These are phyloP conservation scores for Vanderwaltozyma yarrowii DNA, from an alignment of 805 yeast species.

Conservation along the genomic window DNA sequence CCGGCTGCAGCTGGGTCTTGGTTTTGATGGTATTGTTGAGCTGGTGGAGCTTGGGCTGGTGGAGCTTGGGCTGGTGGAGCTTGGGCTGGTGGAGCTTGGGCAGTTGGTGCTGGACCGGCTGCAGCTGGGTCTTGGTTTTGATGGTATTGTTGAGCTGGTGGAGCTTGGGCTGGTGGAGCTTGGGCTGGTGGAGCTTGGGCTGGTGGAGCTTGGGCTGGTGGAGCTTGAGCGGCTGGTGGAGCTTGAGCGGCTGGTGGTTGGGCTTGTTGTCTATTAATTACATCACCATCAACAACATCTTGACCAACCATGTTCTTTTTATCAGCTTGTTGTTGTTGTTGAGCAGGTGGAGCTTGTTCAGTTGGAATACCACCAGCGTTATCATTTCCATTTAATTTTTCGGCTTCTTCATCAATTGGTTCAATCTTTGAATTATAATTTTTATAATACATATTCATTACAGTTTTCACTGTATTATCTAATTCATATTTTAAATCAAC, in stretches of 20 bases:
- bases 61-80: conserved; percentile 1
- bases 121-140: neutral
- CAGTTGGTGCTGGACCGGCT: neutral
- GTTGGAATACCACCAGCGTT: too few relatives aligned
- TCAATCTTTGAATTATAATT: conserved; percentile 2
- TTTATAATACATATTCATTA: conserved; percentile 4
- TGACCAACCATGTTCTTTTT: neutral
- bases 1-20: neutral
- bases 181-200: conserved; percentile 2
- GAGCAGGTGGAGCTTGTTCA: conserved; percentile 1
- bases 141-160: neutral
- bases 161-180: conserved; percentile 2
- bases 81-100: conserved; percentile 1
- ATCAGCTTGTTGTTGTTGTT: neutral
- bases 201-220: neutral
- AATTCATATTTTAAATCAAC: conserved; percentile 4
- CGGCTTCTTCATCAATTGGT: conserved; percentile 2
- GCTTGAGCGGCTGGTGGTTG: conserved; percentile 2
- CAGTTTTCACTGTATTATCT: conserved; percentile 4
- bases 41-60: conserved; percentile 2
- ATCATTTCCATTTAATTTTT: too few relatives aligned
- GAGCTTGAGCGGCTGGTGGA: conserved; percentile 2
- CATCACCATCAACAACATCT: conserved; percentile 1
- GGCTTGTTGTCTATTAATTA: neutral
- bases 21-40: neutral